These are phyloP conservation scores for Rutstroemia sp. DNA, from an alignment of 2,329 filamentous ascomycete species.

Conservation along the genomic window DNA sequence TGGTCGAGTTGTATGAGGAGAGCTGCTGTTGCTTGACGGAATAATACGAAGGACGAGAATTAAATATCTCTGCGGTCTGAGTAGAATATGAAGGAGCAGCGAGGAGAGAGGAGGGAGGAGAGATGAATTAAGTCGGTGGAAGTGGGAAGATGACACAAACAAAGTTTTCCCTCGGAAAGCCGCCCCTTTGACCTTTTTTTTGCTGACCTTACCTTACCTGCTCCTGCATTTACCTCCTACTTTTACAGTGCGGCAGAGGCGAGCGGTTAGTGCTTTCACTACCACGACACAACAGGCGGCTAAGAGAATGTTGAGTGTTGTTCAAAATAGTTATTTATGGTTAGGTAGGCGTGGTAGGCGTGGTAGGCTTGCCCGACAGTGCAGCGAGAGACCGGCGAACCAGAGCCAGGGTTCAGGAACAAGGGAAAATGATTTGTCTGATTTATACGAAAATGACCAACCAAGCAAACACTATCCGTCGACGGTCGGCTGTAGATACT, in stretches of 20 bases:
- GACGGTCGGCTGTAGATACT: too few species aligned
- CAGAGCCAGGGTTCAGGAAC: too few species aligned
- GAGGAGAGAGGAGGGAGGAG: neutral
- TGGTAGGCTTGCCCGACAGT: too few species aligned
- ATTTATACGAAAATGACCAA: too few species aligned
- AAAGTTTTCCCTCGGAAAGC: neutral
- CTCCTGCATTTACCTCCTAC: neutral
- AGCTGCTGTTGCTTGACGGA: too few species aligned
- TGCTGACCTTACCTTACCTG: neutral
- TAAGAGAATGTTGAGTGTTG: neutral
- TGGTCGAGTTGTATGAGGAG: too few species aligned
- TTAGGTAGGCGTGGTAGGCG: neutral
- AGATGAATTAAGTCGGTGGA: neutral
- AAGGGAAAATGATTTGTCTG: too few species aligned
- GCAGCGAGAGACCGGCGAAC: too few species aligned
- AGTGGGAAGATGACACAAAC: neutral
- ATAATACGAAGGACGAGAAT: neutral
- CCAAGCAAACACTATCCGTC: too few species aligned
- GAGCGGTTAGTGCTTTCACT: neutral
- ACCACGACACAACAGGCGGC: neutral
- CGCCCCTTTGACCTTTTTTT: neutral
- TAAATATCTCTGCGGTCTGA: neutral
- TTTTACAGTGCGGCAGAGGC: neutral
- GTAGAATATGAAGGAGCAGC: neutral
- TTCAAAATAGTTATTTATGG: neutral